These are phyloP conservation scores for Tulasnella sp. DNA, from an alignment of 768 basidiomycete species.

Conservation along the genomic window DNA sequence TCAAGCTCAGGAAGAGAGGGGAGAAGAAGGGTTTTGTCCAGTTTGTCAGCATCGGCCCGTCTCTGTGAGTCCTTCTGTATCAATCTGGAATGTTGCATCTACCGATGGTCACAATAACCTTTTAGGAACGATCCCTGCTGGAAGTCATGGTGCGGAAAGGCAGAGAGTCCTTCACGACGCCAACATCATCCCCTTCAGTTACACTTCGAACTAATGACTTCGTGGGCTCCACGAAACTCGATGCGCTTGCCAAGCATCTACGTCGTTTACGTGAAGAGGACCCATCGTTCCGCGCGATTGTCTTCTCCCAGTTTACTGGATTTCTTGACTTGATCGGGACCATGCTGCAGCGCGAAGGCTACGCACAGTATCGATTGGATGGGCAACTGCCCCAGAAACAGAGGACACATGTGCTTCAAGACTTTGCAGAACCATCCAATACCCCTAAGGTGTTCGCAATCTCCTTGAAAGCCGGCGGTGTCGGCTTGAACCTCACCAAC, in stretches of 20 bases:
- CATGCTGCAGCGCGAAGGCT: slow-evolving; percentile 53
- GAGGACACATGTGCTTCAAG: slow-evolving; percentile 58
- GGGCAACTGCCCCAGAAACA: slow-evolving; percentile 86
- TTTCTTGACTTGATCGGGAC: slow-evolving; percentile 75
- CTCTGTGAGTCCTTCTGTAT: slow-evolving; percentile 31
- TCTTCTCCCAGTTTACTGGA: slow-evolving; percentile 84
- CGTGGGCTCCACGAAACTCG: slow-evolving; percentile 80
- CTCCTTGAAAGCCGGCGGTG: slow-evolving; percentile 79
- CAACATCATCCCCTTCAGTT: slow-evolving; percentile 31
- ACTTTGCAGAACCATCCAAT: slow-evolving; percentile 58
- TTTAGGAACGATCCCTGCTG: slow-evolving; percentile 47
- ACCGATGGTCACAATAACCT: neutral
- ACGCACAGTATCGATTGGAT: slow-evolving; percentile 74
- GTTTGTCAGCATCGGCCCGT: slow-evolving; percentile 64
- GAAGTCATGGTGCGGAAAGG: slow-evolving; percentile 41
- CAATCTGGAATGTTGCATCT: neutral
- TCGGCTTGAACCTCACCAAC: slow-evolving; percentile 72
- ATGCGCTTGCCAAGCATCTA: slow-evolving; percentile 66
- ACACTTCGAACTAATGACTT: slow-evolving; percentile 71
- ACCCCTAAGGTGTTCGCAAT: slow-evolving; percentile 68
- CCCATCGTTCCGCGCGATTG: slow-evolving; percentile 67
- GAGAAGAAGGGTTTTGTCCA: slow-evolving; percentile 65
- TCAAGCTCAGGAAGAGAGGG: slow-evolving; percentile 53
- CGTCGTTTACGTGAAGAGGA: slow-evolving; percentile 55
- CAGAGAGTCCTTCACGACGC: slow-evolving; percentile 7